Percentiles rank a stretch among this genome's conserved stretches.
These are phyloP conservation scores for Paulownia fortunei DNA, from an alignment of 257 asterid species.

Conservation along the genomic window DNA sequence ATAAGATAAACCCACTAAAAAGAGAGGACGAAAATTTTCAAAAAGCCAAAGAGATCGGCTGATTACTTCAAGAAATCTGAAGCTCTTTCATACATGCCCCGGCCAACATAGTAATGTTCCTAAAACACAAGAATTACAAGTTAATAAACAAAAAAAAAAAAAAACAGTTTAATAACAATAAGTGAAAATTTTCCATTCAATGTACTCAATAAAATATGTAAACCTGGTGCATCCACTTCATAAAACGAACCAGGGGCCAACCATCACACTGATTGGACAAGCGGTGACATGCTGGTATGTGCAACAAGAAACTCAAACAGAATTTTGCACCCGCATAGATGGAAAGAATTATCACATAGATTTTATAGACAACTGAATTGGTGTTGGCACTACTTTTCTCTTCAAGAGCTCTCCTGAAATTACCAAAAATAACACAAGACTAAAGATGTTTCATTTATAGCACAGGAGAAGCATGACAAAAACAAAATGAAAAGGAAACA, in stretches of 20 bases:
- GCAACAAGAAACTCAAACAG: slow-evolving; percentile 70
- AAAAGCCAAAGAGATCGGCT: slow-evolving; percentile 28
- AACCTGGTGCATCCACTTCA: slow-evolving; percentile 99
- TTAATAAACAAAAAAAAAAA: slow-evolving; percentile 18
- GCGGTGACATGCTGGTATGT: slow-evolving; percentile 87
- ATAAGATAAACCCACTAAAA: slow-evolving; percentile 18
- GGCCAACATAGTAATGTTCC: slow-evolving; percentile 98
- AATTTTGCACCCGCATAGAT: slow-evolving; percentile 76
- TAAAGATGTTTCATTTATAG: slow-evolving; percentile 23
- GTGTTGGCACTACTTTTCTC: slow-evolving; percentile 49
- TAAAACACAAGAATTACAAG: slow-evolving; percentile 40
- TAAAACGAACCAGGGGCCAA: slow-evolving; percentile 68
- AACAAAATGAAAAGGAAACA: slow-evolving; percentile 19
- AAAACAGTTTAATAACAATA: slow-evolving; percentile 17
- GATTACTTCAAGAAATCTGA: slow-evolving; percentile 86
- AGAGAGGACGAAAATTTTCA: background rate
- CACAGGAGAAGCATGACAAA: slow-evolving; percentile 19
- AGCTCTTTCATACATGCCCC: slow-evolving; percentile 96
- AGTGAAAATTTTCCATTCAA: slow-evolving; percentile 20
- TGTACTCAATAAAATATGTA: slow-evolving; percentile 24
- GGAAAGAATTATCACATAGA: slow-evolving; percentile 66
- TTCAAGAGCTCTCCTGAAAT: slow-evolving; percentile 76
- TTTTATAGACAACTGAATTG: slow-evolving; percentile 55
- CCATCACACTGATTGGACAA: slow-evolving; percentile 68
- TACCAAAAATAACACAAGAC: slow-evolving; percentile 25